Percentiles rank a stretch among this genome's conserved stretches.
Conservation (phyloP, 192 early-diverging fungal genomes). For the Backusella macrospora region DNA sequence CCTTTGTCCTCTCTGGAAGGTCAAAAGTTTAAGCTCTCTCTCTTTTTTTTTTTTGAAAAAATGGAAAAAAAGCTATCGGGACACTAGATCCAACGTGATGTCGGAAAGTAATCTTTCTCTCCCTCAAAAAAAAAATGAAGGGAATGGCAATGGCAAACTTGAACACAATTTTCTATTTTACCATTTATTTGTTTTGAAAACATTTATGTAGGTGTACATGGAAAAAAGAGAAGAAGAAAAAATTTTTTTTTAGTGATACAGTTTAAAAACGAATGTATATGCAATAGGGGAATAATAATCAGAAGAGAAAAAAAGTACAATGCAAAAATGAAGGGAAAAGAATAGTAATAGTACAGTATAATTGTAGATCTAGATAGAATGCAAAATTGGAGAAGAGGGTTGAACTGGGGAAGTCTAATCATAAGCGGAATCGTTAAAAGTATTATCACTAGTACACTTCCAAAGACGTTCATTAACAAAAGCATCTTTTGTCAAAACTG, state of each 20-base stretch:
- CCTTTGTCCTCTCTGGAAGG: no score
- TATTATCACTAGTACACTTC: constrained; percentile 18
- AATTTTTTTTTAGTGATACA: background rate
- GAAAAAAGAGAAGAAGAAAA: background rate
- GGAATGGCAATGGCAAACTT: background rate
- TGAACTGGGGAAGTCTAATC: background rate
- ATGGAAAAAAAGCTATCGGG: no score
- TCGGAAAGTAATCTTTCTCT: no score
- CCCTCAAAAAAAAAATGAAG: background rate
- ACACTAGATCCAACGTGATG: no score
- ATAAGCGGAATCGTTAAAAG: background rate
- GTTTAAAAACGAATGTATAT: background rate
- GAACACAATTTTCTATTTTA: background rate
- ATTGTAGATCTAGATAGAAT: background rate
- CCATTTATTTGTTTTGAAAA: constrained; percentile 13
- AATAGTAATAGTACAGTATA: background rate
- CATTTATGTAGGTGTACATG: background rate
- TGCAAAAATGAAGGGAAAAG: background rate
- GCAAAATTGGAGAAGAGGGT: background rate
- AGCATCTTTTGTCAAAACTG: constrained; percentile 7
- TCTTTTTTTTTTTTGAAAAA: no score
- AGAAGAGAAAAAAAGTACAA: background rate
- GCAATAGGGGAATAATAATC: background rate
- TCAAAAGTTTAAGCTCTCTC: no score
- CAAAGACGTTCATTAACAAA: constrained; percentile 10